A percentile compares a stretch with the other conserved stretches of the same genome.
Conservation (phyloP, 2,329 filamentous ascomycete species). For the Atkinsonella texensis region DNA sequence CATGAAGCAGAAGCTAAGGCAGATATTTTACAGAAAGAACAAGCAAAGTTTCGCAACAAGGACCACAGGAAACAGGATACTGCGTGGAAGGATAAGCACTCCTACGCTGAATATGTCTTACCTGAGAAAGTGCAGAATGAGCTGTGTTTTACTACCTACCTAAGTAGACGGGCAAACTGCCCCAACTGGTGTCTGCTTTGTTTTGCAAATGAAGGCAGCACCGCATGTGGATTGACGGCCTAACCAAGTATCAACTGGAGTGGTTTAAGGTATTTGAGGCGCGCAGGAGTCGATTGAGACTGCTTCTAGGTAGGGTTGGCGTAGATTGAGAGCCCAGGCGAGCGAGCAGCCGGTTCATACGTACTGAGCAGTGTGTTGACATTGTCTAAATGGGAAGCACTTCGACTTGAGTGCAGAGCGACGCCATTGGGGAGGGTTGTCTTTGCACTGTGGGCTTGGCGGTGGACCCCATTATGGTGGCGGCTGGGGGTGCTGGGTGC, state of each 20-base stretch:
- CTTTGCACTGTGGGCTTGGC: neutral
- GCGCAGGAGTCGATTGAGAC: neutral
- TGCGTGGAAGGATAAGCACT: neutral
- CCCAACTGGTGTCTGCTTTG: neutral
- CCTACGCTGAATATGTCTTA: neutral
- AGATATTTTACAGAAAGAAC: neutral
- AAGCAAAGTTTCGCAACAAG: neutral
- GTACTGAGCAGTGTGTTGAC: neutral
- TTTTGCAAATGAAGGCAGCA: neutral
- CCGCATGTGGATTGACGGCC: neutral
- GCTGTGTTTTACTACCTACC: neutral
- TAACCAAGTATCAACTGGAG: neutral
- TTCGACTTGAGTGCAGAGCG: neutral
- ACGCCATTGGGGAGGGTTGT: neutral
- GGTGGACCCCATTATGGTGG: neutral
- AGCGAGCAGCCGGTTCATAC: neutral
- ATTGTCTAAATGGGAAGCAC: neutral
- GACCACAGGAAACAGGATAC: neutral
- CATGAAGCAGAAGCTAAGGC: no score
- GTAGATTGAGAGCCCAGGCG: neutral
- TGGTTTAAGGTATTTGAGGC: neutral
- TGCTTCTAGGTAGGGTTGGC: neutral
- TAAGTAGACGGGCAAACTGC: neutral
- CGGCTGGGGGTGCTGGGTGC: no score
- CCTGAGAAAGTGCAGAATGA: neutral